Evolutionary conservation across 805 yeast species (phyloP), one percentile per base, ranked within the genome.

Genomic region (Yarrowia sp.): DNA sequence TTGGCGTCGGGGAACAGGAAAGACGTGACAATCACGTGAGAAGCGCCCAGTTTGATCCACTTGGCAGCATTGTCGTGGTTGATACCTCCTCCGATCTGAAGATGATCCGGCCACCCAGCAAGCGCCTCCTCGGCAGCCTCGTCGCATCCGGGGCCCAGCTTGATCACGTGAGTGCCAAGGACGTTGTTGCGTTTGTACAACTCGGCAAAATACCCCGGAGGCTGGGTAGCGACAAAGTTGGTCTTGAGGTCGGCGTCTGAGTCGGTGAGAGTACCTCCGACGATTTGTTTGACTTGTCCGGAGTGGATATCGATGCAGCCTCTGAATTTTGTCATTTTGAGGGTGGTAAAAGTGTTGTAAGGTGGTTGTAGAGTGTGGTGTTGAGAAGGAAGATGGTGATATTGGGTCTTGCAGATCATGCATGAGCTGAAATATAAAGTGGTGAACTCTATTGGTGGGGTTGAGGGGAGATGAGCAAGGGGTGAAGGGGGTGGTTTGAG

Each of bases 271-370:
- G 97, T 89, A 0, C 97, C 96, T 7, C 99, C 99, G 0, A 95
- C 98, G 64, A 95, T 95, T 74, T 95, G 99, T 72, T 95, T 95
- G 67, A 95, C 99, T 69, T 90, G 88, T 1, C 99, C 99, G 8
- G 88, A 83, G 75, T 95, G 99, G 66, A 95, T 86, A 74, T 95
- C 99, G 42, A 95, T 93, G 73, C 99, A 95, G 0, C 98, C 98
- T 71, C 92, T 84, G 77, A 90, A 95, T 62, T 82, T 81, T 0
- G 97, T 92, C 97, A 92, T 92, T 31, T 33, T 41, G n/a, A 11
- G 8, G 17, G 11, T 17, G 2, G 10, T 7, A 7, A 2, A 14
- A 4, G 15, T 44, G n/a, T 10, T 45, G 18, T 31, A 7, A 35
- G 14, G 28, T 22, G 28, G 28, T 50, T 50, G 39, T 64, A 14